Evolutionary conservation across 116 monocot genomes (phyloP), one percentile per base, ranked within the genome.

Genomic region (Phalaenopsis hybrid): DNA sequence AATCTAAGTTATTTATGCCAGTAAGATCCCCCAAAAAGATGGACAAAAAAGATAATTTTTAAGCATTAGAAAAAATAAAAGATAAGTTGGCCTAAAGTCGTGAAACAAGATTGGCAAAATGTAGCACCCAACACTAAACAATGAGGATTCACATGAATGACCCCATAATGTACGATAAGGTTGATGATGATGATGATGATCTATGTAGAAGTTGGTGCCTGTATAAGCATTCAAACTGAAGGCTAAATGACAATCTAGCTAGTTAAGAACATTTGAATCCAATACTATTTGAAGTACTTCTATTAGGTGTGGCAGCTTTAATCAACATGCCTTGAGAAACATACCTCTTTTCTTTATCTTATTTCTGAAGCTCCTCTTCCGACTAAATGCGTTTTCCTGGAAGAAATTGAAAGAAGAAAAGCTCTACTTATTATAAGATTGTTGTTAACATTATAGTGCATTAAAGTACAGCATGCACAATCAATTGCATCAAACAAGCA

Each of bases 361-460:
- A 78, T 97, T 97, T 57, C 97, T 81, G 75, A 97, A 97, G 84
- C 97, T 94, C 82, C 97, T 90, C 86, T 94, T 97, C 86, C 97
- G 85, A 78, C 97, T 97, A 89, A 97, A 97, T 79, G 93, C 97
- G 52, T 91, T 91, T 84, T 93, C 97, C 97, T 93, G 93, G 21
- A 81, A 79, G 33, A 18, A 85, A 75, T 81, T 48, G 82, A 78
- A 80, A 70, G 50, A 33, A 31, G 11, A 65, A 65, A 65, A 23
- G 65, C 13, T 70, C 33, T 12, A 16, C 5, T 10, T 72, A 72
- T 72, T 72, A 72, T 4, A 41, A 72, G 72, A 72, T 37, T 72
- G 41, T 33, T 72, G 34, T 12, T 37, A 70, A 37, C 61, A 61
- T 21, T 21, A 61, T 9, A 61, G n/a, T 61, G 61, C 61, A 61